These are phyloP conservation scores for Candida quercuum DNA, from an alignment of 805 yeast genomes.

Conservation along the genomic window DNA sequence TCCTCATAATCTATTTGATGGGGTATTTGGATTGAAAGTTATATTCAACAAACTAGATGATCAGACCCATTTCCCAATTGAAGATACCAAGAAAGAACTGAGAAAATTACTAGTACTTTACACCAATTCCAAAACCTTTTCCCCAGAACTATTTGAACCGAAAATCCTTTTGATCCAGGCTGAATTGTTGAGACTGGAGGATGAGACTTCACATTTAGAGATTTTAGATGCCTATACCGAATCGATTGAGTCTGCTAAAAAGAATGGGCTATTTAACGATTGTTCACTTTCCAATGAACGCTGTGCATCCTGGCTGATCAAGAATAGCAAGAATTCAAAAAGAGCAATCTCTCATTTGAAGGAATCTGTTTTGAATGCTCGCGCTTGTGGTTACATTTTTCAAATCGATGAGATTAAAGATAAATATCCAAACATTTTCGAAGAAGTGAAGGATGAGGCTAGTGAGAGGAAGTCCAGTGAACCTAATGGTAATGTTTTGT, in stretches of 20 bases:
- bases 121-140: constrained; percentile 29
- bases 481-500: constrained; percentile 3
- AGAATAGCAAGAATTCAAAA: constrained; percentile 17
- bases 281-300: constrained; percentile 35
- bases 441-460: constrained; percentile 19
- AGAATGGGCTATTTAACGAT: constrained; percentile 29
- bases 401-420: constrained; percentile 23
- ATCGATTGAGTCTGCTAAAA: constrained; percentile 35
- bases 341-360: constrained; percentile 33
- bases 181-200: constrained; percentile 20
- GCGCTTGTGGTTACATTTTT: constrained; percentile 24
- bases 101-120: constrained; percentile 22
- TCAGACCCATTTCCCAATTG: constrained; percentile 15
- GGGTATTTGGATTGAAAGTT: background rate
- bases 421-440: constrained; percentile 25
- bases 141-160: constrained; percentile 34
- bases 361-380: constrained; percentile 32
- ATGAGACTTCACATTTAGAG: constrained; percentile 28
- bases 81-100: constrained; percentile 20
- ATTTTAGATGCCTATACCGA: constrained; percentile 40
- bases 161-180: constrained; percentile 33
- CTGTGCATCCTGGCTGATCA: constrained; percentile 33
- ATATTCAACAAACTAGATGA: constrained; percentile 13
- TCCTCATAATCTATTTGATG: constrained; percentile 9
- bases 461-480: constrained; percentile 21